A percentile compares a stretch with the other conserved stretches of the same genome.
phyloP scores from a whole-genome alignment of 2,329 filamentous ascomycete species.

The Aspergillus caelatus region DNA sequence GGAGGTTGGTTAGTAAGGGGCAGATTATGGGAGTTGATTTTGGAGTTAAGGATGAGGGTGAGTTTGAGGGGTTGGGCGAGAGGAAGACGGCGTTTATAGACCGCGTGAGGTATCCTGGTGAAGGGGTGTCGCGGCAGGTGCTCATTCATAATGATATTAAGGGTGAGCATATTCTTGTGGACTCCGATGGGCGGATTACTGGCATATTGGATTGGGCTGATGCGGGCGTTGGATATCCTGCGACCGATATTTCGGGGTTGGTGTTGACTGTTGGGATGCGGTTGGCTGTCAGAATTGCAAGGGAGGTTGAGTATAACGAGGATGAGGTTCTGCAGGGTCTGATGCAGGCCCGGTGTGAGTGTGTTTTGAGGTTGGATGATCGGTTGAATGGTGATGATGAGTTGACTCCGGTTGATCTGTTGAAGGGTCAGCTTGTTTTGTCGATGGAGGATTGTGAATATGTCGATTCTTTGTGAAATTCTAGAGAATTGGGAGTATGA shows the following conservation, averaged over 20 bases:
- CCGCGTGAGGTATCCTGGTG: neutral
- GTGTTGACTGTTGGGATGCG: slow-evolving; percentile 1
- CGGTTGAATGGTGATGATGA: neutral
- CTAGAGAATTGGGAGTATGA: no score
- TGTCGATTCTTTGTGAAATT: neutral
- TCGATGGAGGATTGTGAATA: neutral
- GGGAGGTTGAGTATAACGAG: neutral
- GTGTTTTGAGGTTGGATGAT: slow-evolving; percentile 7
- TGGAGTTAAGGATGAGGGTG: neutral
- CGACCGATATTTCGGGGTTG: slow-evolving; percentile 1
- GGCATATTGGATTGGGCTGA: slow-evolving; percentile 7
- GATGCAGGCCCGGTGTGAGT: slow-evolving; percentile 1
- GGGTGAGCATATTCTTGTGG: slow-evolving; percentile 2
- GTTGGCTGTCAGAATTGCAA: neutral
- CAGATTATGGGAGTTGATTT: neutral
- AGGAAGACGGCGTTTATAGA: slow-evolving; percentile 2
- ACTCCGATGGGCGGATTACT: neutral
- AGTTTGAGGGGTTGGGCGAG: neutral
- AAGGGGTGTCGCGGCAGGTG: neutral
- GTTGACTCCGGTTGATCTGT: neutral
- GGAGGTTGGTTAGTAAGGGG: neutral
- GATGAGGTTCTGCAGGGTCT: neutral
- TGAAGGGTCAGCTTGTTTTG: neutral
- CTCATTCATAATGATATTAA: slow-evolving; percentile 4
- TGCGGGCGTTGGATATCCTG: slow-evolving; percentile 1